Percentiles rank a stretch among this genome's conserved stretches.
Evolutionary conservation across 1,139 yeast genomes (phyloP).

Genomic region (Geotrichum carabidarum): DNA sequence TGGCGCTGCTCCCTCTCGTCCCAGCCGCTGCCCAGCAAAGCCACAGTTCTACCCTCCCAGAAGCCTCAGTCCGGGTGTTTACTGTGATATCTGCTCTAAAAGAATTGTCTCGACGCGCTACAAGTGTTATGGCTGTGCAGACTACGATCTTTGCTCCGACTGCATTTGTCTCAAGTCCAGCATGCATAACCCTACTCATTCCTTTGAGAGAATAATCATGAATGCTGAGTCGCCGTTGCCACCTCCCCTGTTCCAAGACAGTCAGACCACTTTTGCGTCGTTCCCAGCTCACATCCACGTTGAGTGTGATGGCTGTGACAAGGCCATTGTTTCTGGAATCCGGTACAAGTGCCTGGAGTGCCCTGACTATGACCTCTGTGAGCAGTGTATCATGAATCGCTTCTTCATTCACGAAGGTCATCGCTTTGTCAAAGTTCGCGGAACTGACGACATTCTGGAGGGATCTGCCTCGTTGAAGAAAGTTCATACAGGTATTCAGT

Average conservation of each 20-base stretch:
- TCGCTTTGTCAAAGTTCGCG: constrained; percentile 23
- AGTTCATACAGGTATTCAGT: constrained; percentile 30
- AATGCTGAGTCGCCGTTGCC: background rate
- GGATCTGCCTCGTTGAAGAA: constrained; percentile 8
- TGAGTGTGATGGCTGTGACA: constrained; percentile 21
- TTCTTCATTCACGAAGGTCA: constrained; percentile 22
- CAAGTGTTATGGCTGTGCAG: background rate
- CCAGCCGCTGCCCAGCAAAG: background rate
- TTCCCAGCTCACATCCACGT: background rate
- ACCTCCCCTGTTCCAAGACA: background rate
- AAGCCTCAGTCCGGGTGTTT: background rate
- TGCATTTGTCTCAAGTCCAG: background rate
- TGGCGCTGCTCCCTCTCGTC: background rate
- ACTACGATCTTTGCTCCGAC: constrained; percentile 5
- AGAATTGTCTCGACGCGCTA: background rate
- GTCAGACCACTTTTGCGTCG: background rate
- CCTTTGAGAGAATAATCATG: background rate
- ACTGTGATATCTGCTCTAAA: constrained; percentile 5
- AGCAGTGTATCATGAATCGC: constrained; percentile 32
- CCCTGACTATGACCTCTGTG: constrained; percentile 46
- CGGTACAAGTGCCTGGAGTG: constrained; percentile 47
- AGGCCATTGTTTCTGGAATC: constrained; percentile 35
- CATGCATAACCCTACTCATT: background rate
- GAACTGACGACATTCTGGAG: constrained; percentile 12
- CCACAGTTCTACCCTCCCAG: background rate